phyloP scores from a whole-genome alignment of 768 basidiomycete species.

The Russula ochroleuca region DNA sequence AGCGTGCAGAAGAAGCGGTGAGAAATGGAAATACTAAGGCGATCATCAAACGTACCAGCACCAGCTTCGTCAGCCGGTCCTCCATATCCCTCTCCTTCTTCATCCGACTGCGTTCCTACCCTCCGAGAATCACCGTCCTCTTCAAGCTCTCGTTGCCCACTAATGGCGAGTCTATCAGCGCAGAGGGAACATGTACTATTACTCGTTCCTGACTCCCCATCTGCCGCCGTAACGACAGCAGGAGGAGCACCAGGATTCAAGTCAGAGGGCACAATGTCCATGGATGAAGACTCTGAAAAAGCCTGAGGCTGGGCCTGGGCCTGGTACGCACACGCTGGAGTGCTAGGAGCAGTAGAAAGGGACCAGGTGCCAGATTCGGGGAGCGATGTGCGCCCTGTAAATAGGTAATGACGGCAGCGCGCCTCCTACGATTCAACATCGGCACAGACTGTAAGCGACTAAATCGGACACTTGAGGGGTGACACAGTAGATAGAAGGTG shows the following conservation, averaged over 20 bases:
- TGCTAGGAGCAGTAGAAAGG: not conserved
- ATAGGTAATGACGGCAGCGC: not conserved
- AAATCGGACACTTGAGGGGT: not conserved
- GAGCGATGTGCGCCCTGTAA: not conserved
- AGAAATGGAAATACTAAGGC: not conserved
- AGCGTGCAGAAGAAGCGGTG: too few relatives aligned
- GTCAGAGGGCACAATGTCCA: not conserved
- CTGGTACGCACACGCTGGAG: too few relatives aligned
- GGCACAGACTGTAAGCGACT: not conserved
- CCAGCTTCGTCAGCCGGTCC: not conserved
- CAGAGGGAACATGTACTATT: constrained; percentile 6
- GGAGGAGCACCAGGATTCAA: not conserved
- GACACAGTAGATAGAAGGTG: not conserved
- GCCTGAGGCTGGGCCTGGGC: too few relatives aligned
- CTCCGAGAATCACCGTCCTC: too few relatives aligned
- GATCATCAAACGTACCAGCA: not conserved
- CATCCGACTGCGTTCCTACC: not conserved
- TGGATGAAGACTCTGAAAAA: too few relatives aligned
- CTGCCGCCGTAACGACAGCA: not conserved
- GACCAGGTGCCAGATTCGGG: not conserved
- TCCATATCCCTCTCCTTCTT: not conserved
- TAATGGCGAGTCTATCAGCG: not conserved
- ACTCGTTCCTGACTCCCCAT: not conserved
- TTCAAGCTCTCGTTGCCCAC: too few relatives aligned
- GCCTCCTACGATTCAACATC: not conserved